Base-by-base conservation (phyloP, 2,329 filamentous ascomycete genomes). In the Fusarium sulawesiense region DNA sequence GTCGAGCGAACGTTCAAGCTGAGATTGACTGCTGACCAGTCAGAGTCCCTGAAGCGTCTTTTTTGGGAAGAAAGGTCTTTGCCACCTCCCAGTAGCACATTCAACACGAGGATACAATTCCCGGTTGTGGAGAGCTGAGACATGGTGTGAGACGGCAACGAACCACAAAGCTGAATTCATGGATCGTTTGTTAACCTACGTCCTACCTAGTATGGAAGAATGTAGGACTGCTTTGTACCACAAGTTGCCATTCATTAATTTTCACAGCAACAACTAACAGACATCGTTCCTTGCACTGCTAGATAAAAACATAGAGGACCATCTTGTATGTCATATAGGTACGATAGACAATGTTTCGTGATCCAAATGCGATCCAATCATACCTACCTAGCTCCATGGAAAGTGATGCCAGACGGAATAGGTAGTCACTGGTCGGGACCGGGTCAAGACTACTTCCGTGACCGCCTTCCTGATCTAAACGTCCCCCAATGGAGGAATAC, bases 381-480 rank as follows among this genome's bases (percentile, higher is more conserved):
- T 18, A 23, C n/a, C 23, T 23, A 23, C 23, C 23, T 23, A 18
- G 34, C 34, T 37, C 18, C 18, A 37, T 34, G 32, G 34, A 37
- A 37, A n/a, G 34, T n/a, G 34, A 37, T 37, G 10, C 34, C 34
- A 37, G 34, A 37, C 10, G 23, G 18, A 30, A 30, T 30, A 18
- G 12, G 20, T 11, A 21, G 13, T n/a, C 13, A 23, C 9, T 49
- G 16, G 23, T 27, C 45, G 42, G 65, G 44, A 25, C 42, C 64
- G 73, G 71, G 64, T 47, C 49, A 72, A 63, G 47, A 40, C 49
- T 18, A 11, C 9, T 14, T 55, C 71, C 71, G 71, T 56, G 60
- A 76, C 75, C 75, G 75, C 75, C 57, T 76, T 71, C 75, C 66
- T 6, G 3, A 62, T 70, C 34, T 2, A 47, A 37, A 25, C 20